Evolutionary conservation across 441 rosid species (phyloP), one percentile per base, ranked within the genome.

Genomic region (Raphanus hybrid): DNA sequence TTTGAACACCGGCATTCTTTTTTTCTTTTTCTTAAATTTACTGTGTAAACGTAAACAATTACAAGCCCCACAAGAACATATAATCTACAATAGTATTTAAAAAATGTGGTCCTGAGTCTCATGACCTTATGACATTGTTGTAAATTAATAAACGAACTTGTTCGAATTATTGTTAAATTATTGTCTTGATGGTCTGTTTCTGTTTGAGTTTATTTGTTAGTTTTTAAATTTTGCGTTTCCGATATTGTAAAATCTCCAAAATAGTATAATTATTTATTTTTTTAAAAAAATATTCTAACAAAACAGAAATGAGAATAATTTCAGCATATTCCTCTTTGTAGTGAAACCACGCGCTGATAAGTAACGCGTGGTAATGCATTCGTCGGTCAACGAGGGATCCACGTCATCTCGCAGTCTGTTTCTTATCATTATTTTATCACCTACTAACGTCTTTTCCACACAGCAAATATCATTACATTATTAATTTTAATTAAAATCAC

Each of bases 391-490:
- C 2, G 4, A 35, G 5, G 35, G 3, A 0, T 58, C 81, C 81
- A 78, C 77, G 77, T 78, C 76, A 71, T 71, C 69, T n/a, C 64
- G 23, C 37, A 7, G 3, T 9, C 67, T 55, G 61, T 64, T 52
- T 9, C 67, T 64, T 29, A 71, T 71, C 68, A 55, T 37, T n/a
- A 7, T 43, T 48, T n/a, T 4, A 45, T 70, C 77, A 73, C 71
- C 85, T 6, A 4, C 14, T 11, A 50, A 62, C 66, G 61, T 50
- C 73, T 27, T 67, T 67, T 48, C 64, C 8, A n/a, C 52, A 65
- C 72, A 77, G 72, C 76, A 67, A 67, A 67, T 67, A 52, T 66
- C 69, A 65, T 5, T 34, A 0, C 23, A 14, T 50, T 50, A 60
- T 68, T 37, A 23, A 3, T 32, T 16, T 59, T 43, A 48, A 48